A percentile compares a stretch with the other conserved stretches of the same genome.
phyloP scores from a whole-genome alignment of 2,329 filamentous ascomycete species.

The Sclerotinia trifoliorum region DNA sequence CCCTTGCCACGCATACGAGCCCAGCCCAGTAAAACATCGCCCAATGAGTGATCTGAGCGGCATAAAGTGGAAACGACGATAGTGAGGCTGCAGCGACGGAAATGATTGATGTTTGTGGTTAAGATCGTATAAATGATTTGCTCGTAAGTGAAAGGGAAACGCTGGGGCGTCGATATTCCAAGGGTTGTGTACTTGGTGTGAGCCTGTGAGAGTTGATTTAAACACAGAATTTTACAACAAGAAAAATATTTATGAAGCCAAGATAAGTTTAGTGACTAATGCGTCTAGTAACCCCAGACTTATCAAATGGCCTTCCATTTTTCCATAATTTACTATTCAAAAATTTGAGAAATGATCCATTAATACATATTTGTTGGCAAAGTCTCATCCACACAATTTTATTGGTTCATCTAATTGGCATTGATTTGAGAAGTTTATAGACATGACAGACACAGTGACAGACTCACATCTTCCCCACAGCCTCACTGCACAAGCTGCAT shows the following conservation, averaged over 20 bases:
- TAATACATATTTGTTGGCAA: slow-evolving; percentile 15
- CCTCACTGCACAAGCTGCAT: slow-evolving; percentile 36
- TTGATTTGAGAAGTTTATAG: background rate
- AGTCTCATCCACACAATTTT: background rate
- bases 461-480: slow-evolving; percentile 28
- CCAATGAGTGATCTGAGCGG: slow-evolving; percentile 19
- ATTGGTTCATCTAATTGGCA: slow-evolving; percentile 7
- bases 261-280: background rate
- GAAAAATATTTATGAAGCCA: background rate
- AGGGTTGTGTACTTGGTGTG: slow-evolving; percentile 7
- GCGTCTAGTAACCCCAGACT: background rate
- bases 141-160: slow-evolving; percentile 1
- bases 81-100: slow-evolving; percentile 18
- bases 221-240: background rate
- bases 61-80: slow-evolving; percentile 10
- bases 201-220: background rate
- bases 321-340: background rate
- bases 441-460: background rate
- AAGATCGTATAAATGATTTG: slow-evolving; percentile 14
- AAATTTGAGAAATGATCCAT: slow-evolving; percentile 3
- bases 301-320: background rate
- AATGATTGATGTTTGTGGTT: slow-evolving; percentile 19
- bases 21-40: slow-evolving; percentile 15
- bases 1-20: slow-evolving; percentile 19
- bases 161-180: background rate